Base-by-base conservation (phyloP, 1,284 basidiomycete species). In the Quambalaria eucalypti region DNA sequence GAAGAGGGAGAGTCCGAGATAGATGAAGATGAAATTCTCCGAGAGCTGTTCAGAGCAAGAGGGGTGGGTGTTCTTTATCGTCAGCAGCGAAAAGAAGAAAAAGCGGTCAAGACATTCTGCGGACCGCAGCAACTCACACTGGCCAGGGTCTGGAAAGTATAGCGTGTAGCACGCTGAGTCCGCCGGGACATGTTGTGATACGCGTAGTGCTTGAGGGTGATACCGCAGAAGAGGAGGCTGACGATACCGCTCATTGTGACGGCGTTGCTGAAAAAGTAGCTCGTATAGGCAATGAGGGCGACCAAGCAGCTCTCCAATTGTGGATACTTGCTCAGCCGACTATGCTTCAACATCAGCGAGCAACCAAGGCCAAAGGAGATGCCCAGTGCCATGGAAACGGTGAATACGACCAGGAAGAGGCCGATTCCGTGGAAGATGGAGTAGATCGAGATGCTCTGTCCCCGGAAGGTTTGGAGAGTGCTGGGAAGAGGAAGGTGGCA, bases 21-120 rank as follows among this genome's bases (percentile, higher is more conserved):
- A 98, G 73, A 99, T 92, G 80, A 99, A 99, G 78, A 99, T 97
- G 76, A 98, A 99, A 77, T 98, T 98, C 79, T 99, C 95, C 25
- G 89, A 90, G 23, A 98, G 83, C 71, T 91, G 87, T 0, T 36
- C 46, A 16, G 31, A 53, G 44, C 31, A 39, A 4, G 36, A 10
- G 16, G 36, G 10, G 10, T n/a, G n/a, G 31, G 44, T 16, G 28
- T 19, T 9, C 12, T n/a, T 50, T 12, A 36, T 12, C 8, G 42
- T 46, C 42, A 46, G 28, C 28, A 46, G 28, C 8, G 21, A 7
- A 25, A 7, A 8, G 42, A n/a, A n/a, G n/a, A n/a, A n/a, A n/a
- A n/a, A n/a, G n/a, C n/a, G n/a, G n/a, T n/a, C n/a, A n/a, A n/a
- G 30, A 48, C 23, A 4, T 5, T 33, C 14, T 7, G 25, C n/a